These are phyloP conservation scores for Naegleria fowleri DNA, from an alignment of 208 protist genomes.

Conservation along the genomic window DNA sequence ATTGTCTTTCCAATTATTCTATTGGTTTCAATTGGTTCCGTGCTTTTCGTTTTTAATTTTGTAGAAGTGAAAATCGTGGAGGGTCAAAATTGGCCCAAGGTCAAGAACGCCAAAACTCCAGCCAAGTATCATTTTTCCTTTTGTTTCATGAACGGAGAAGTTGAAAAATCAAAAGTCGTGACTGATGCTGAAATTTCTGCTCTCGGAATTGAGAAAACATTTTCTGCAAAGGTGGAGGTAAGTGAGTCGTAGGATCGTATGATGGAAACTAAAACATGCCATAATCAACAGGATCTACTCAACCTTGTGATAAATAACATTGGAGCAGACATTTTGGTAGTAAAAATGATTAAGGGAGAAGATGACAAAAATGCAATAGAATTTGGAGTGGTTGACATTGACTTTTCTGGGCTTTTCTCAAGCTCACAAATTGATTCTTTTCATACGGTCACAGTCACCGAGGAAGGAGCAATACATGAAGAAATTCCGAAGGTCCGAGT, in stretches of 20 bases:
- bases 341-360: not conserved
- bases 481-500: not conserved
- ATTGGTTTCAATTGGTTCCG: too few relatives aligned
- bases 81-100: not conserved
- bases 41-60: too few relatives aligned
- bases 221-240: not conserved
- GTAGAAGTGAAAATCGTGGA: not conserved
- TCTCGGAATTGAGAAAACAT: not conserved
- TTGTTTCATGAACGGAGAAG: not conserved
- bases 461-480: not conserved
- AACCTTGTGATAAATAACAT: not conserved
- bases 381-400: not conserved
- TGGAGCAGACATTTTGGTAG: not conserved
- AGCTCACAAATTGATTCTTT: not conserved
- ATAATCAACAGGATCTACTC: not conserved
- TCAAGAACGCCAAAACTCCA: not conserved
- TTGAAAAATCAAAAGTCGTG: not conserved
- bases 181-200: not conserved
- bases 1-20: too few relatives aligned
- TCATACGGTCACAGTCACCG: not conserved
- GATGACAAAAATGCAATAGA: constrained; percentile 6
- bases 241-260: too few relatives aligned
- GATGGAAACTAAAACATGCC: not conserved
- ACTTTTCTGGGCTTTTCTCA: not conserved
- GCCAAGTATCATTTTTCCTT: not conserved